phyloP scores from a whole-genome alignment of 306 rosid genomes.

The Adenanthera pavonina region DNA sequence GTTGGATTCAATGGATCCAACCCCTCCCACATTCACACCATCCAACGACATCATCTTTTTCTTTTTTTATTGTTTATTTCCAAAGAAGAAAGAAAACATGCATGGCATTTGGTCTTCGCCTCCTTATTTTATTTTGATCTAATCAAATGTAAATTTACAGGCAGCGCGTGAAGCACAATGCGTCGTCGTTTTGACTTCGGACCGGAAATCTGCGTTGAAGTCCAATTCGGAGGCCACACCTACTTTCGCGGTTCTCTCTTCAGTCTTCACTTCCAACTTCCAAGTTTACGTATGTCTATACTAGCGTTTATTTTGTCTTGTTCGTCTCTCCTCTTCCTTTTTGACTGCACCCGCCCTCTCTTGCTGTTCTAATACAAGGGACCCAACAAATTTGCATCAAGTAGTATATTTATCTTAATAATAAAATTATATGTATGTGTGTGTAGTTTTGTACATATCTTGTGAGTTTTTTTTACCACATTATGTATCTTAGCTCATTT shows the following conservation, averaged over 20 bases:
- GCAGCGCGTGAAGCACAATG: background rate
- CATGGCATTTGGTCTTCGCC: background rate
- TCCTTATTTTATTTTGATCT: background rate
- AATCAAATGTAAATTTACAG: background rate
- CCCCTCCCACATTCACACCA: background rate
- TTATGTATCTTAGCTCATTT: no score
- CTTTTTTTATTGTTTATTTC: background rate
- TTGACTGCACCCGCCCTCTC: no score
- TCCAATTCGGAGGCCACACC: constrained; percentile 20
- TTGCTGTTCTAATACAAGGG: no score
- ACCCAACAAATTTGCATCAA: no score
- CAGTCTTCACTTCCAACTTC: no score
- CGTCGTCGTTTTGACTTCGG: background rate
- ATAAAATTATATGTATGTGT: no score
- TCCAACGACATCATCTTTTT: background rate
- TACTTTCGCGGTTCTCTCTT: no score
- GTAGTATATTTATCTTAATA: no score
- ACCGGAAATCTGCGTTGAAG: background rate
- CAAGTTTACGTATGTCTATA: background rate
- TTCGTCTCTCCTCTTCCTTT: background rate
- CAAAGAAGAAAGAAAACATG: background rate
- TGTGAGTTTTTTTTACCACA: no score
- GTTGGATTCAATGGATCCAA: background rate
- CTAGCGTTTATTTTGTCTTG: background rate
- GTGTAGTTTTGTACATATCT: no score